Conservation (phyloP, 1,284 basidiomycete genomes). For the Trichosporon sp. region DNA sequence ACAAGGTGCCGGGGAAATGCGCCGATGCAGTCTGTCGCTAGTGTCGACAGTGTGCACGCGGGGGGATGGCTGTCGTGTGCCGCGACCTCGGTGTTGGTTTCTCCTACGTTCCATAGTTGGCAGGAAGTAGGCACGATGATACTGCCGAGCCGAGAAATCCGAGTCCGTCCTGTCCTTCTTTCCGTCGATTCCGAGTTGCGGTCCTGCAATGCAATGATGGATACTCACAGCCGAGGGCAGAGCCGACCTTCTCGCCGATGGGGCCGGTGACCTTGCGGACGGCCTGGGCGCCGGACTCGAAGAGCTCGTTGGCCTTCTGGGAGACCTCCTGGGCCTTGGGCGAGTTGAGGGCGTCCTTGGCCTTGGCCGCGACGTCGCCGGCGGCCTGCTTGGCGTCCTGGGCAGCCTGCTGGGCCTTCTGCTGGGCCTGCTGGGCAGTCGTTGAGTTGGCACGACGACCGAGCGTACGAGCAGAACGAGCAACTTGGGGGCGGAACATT, state of each 20-base stretch:
- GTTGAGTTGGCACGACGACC: slow-evolving; percentile 23
- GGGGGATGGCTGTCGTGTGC: not conserved
- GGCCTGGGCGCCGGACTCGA: slow-evolving; percentile 31
- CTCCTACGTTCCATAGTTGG: not conserved
- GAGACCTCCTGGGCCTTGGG: slow-evolving; percentile 6
- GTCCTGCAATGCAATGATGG: not conserved
- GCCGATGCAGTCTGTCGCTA: not conserved
- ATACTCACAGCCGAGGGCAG: slow-evolving; percentile 45
- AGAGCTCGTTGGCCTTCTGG: slow-evolving; percentile 25
- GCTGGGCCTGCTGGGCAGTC: slow-evolving; percentile 39
- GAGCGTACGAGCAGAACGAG: slow-evolving; percentile 13
- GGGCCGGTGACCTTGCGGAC: slow-evolving; percentile 47
- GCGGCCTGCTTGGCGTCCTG: slow-evolving; percentile 10
- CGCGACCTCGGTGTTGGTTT: not conserved
- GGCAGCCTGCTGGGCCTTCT: slow-evolving; percentile 27
- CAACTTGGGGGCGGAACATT: slow-evolving; percentile 22
- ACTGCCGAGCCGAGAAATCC: not conserved
- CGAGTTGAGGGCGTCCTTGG: slow-evolving; percentile 8
- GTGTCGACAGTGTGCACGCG: not conserved
- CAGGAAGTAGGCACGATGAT: not conserved
- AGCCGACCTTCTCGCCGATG: slow-evolving; percentile 44
- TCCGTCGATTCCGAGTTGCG: not conserved
- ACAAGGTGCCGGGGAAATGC: not conserved
- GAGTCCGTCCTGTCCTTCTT: not conserved
- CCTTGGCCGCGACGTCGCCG: slow-evolving; percentile 8